phyloP scores from a whole-genome alignment of 2,329 filamentous ascomycete genomes.

The Moelleriella libera region DNA sequence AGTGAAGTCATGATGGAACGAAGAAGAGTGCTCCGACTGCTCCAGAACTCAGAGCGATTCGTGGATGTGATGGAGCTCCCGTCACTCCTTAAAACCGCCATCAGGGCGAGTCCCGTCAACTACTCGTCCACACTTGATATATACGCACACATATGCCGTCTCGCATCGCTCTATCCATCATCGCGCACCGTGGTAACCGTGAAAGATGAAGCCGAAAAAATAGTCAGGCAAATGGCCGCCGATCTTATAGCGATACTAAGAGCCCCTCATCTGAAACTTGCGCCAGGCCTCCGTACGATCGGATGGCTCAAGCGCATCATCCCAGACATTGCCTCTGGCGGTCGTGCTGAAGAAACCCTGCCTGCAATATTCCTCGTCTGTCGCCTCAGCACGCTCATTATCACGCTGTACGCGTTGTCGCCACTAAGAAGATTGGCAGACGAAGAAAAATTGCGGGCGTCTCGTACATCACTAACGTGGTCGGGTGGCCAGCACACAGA shows the following conservation, averaged over 20 bases:
- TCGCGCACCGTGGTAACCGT: conserved; percentile 65
- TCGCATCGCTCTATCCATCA: conserved; percentile 69
- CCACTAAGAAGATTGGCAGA: conserved; percentile 82
- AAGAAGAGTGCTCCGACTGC: conserved; percentile 66
- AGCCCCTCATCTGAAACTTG: conserved; percentile 68
- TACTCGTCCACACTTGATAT: conserved; percentile 86
- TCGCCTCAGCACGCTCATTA: conserved; percentile 63
- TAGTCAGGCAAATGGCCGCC: conserved; percentile 77
- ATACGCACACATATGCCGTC: conserved; percentile 79
- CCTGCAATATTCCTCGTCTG: conserved; percentile 81
- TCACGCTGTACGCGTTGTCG: conserved; percentile 68
- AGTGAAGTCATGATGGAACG: conserved; percentile 58
- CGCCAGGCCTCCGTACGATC: conserved; percentile 78
- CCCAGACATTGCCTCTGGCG: conserved; percentile 46
- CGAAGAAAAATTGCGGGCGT: conserved; percentile 51
- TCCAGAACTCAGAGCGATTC: conserved; percentile 77
- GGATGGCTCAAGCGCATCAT: conserved; percentile 82
- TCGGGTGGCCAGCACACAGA: conserved; percentile 82
- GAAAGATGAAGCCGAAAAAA: conserved; percentile 62
- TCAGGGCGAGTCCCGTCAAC: conserved; percentile 51
- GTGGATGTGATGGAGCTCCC: conserved; percentile 87
- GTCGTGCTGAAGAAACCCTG: conserved; percentile 47
- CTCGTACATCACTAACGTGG: conserved; percentile 31
- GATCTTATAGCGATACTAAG: conserved; percentile 71
- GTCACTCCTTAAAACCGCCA: conserved; percentile 67